phyloP scores from a whole-genome alignment of 2,329 filamentous ascomycete genomes.

The Alternaria alternata region DNA sequence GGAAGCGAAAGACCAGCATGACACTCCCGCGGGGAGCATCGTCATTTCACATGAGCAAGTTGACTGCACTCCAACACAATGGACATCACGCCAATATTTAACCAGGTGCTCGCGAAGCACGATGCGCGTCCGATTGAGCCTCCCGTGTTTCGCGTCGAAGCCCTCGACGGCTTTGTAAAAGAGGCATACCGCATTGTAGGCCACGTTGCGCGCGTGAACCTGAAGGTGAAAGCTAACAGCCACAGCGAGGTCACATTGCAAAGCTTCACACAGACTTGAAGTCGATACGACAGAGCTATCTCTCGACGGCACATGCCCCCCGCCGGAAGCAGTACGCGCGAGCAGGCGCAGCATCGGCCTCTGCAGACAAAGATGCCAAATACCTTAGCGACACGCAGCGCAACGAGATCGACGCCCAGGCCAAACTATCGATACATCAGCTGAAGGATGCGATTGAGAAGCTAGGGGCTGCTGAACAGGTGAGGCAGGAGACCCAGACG shows the following conservation, averaged over 20 bases:
- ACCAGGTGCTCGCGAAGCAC: conserved; percentile 70
- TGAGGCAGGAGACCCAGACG: conserved; percentile 78
- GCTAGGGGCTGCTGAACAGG: conserved; percentile 81
- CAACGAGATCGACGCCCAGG: conserved; percentile 86
- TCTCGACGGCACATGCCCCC: conserved; percentile 77
- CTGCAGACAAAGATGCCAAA: conserved; percentile 57
- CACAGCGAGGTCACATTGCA: conserved; percentile 82
- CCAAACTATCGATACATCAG: conserved; percentile 84
- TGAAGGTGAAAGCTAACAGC: conserved; percentile 33
- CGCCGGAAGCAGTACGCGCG: conserved; percentile 58
- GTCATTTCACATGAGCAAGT: conserved; percentile 32
- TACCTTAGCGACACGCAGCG: conserved; percentile 81
- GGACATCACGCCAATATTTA: conserved; percentile 74
- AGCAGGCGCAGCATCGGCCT: conserved; percentile 34
- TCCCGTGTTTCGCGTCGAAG: conserved; percentile 50
- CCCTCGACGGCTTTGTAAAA: conserved; percentile 85
- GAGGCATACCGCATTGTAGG: conserved; percentile 92
- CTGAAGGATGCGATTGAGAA: conserved; percentile 82
- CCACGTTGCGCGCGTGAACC: conserved; percentile 32
- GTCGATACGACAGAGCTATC: conserved; percentile 87
- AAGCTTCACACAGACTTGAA: conserved; percentile 82
- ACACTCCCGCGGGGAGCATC: conserved; percentile 36
- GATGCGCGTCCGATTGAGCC: conserved; percentile 61
- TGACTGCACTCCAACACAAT: conserved; percentile 37
- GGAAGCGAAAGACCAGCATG: conserved; percentile 29